A percentile compares a stretch with the other conserved stretches of the same genome.
These are phyloP conservation scores for Annulohypoxylon moriforme DNA, from an alignment of 495 filamentous ascomycete genomes.

Conservation along the genomic window DNA sequence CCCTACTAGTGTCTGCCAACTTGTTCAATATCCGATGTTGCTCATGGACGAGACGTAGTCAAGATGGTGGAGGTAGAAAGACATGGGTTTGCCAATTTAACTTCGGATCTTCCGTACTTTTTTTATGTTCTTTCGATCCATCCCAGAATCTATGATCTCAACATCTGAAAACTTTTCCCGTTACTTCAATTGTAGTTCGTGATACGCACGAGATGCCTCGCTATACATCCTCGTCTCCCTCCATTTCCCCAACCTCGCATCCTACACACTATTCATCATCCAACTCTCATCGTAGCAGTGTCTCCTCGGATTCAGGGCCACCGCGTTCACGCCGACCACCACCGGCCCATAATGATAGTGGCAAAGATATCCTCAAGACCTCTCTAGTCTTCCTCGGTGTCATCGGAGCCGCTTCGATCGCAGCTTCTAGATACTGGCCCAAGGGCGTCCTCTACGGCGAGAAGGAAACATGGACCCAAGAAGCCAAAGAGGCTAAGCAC, in stretches of 20 bases:
- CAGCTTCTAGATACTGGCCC: slow-evolving; percentile 56
- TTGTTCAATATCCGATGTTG: neutral
- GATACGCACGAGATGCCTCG: slow-evolving; percentile 27
- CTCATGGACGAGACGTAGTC: neutral
- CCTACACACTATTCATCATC: slow-evolving; percentile 15
- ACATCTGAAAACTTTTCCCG: neutral
- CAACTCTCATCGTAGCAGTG: slow-evolving; percentile 21
- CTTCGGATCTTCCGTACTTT: neutral
- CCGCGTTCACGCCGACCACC: slow-evolving; percentile 4
- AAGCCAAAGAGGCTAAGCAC: slow-evolving; percentile 36
- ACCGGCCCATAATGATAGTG: neutral
- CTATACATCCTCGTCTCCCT: slow-evolving; percentile 27
- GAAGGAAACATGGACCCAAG: slow-evolving; percentile 46
- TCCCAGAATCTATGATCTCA: neutral
- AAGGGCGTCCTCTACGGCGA: slow-evolving; percentile 54
- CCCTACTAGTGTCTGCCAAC: neutral
- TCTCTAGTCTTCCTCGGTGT: slow-evolving; percentile 54
- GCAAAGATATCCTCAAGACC: slow-evolving; percentile 42
- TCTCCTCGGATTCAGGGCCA: neutral
- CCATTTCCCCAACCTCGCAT: slow-evolving; percentile 14
- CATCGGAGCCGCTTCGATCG: slow-evolving; percentile 51
- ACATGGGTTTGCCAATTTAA: neutral
- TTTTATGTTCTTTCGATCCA: neutral
- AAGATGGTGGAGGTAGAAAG: neutral
- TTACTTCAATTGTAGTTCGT: neutral